These are phyloP conservation scores for Verticillium nonalfalfae DNA, from an alignment of 2,329 filamentous ascomycete species.

Conservation along the genomic window DNA sequence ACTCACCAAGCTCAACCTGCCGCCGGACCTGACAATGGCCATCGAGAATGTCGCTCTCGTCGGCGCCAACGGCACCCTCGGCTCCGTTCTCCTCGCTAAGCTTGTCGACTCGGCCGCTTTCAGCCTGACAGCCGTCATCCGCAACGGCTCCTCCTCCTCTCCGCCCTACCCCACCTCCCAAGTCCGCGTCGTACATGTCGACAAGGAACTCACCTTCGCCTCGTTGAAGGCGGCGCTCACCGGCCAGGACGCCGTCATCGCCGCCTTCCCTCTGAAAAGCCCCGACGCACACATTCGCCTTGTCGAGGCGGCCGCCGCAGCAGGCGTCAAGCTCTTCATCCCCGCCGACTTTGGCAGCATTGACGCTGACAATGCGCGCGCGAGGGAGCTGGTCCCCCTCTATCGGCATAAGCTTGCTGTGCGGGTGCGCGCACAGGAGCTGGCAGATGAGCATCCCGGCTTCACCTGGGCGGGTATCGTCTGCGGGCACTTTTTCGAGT, in stretches of 20 bases:
- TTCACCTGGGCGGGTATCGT: constrained; percentile 32
- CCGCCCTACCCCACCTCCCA: constrained; percentile 10
- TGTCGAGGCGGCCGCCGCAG: constrained; percentile 26
- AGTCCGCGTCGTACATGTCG: constrained; percentile 16
- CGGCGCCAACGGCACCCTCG: constrained; percentile 30
- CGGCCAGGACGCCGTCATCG: constrained; percentile 29
- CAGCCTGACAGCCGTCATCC: constrained; percentile 24
- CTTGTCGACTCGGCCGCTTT: constrained; percentile 21
- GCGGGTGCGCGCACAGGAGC: constrained; percentile 19
- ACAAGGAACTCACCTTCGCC: constrained; percentile 20
- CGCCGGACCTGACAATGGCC: constrained; percentile 12
- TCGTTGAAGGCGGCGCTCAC: constrained; percentile 21
- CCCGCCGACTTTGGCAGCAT: constrained; percentile 34
- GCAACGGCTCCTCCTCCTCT: constrained; percentile 21
- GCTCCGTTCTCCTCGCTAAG: constrained; percentile 22
- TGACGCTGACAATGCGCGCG: constrained; percentile 24
- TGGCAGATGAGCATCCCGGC: constrained; percentile 13
- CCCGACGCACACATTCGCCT: constrained; percentile 24
- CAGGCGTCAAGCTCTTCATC: constrained; percentile 28
- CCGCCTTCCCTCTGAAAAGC: constrained; percentile 22
- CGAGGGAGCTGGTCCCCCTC: constrained; percentile 26
- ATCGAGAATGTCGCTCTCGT: constrained; percentile 28
- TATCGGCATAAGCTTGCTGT: constrained; percentile 27
- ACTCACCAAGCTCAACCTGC: neutral
- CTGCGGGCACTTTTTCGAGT: constrained; percentile 34